Conservation (phyloP, 176 grass and related monocot species). For the Rhipidocladum racemiflorum region DNA sequence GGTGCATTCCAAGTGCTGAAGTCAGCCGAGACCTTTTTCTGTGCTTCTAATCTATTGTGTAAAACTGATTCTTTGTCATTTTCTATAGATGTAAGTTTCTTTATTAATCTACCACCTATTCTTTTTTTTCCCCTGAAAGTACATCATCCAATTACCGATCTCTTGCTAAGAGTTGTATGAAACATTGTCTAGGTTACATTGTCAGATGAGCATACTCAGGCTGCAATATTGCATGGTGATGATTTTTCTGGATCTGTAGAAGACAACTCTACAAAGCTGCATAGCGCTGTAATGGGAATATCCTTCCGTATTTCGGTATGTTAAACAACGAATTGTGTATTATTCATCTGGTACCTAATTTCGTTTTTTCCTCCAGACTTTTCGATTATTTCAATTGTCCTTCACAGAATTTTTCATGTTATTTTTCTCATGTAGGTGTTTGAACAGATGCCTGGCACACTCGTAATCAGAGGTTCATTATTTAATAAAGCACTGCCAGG, state of each 20-base stretch:
- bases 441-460: slow-evolving; percentile 86
- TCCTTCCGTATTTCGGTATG: slow-evolving; percentile 70
- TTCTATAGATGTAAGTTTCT: slow-evolving; percentile 66
- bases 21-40: slow-evolving; percentile 65
- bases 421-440: slow-evolving; percentile 65
- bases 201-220: slow-evolving; percentile 51
- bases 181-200: slow-evolving; percentile 62
- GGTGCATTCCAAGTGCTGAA: slow-evolving; percentile 89
- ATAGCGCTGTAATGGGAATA: slow-evolving; percentile 24
- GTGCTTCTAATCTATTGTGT: slow-evolving; percentile 54
- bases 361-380: neutral
- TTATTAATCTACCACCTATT: slow-evolving; percentile 3
- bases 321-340: neutral
- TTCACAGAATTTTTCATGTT: neutral
- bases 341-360: neutral
- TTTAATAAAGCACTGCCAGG: slow-evolving; percentile 67
- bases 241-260: slow-evolving; percentile 17
- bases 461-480: slow-evolving; percentile 66
- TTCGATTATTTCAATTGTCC: neutral
- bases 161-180: slow-evolving; percentile 2
- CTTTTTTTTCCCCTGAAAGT: neutral
- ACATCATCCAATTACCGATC: neutral
- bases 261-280: slow-evolving; percentile 29
- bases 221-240: slow-evolving; percentile 26
- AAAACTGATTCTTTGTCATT: slow-evolving; percentile 63